Percentiles rank a stretch among this genome's conserved stretches.
These are phyloP conservation scores for Hawksworthiomyces lignivorus DNA, from an alignment of 2,329 filamentous ascomycete genomes.

Conservation along the genomic window DNA sequence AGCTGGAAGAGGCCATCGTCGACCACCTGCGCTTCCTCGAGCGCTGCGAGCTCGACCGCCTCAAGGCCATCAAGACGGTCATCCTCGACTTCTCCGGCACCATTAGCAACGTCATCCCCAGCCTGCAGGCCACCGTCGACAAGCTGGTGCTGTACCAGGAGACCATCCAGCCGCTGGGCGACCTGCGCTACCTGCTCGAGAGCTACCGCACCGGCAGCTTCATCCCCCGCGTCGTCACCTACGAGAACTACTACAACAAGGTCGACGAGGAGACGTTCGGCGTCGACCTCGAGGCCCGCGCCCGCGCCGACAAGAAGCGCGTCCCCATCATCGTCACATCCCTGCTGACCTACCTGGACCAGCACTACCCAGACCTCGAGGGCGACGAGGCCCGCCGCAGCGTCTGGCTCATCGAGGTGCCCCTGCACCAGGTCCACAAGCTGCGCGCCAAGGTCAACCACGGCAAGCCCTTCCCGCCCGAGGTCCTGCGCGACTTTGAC, in stretches of 20 bases:
- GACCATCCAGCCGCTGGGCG: conserved; percentile 87
- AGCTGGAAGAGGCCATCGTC: conserved; percentile 91
- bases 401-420: conserved; percentile 93
- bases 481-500: conserved; percentile 79
- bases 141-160: conserved; percentile 99
- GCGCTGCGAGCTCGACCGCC: conserved; percentile 87
- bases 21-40: conserved; percentile 93
- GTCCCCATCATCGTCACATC: conserved; percentile 89
- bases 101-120: conserved; percentile 96
- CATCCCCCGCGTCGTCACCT: conserved; percentile 80
- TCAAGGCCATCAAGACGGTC: conserved; percentile 97
- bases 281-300: conserved; percentile 92
- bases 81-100: conserved; percentile 95
- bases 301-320: conserved; percentile 87
- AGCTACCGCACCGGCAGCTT: conserved; percentile 95
- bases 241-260: conserved; percentile 99
- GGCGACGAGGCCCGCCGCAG: conserved; percentile 86
- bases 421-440: conserved; percentile 74
- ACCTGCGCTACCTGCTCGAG: conserved; percentile 88
- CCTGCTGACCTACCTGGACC: conserved; percentile 88
- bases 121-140: conserved; percentile 89
- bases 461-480: conserved; percentile 68
- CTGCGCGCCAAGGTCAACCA: conserved; percentile 79
- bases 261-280: conserved; percentile 97
- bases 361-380: conserved; percentile 94